Base-by-base conservation (phyloP, 495 filamentous ascomycete genomes). In the Jackrogersella multiformis region DNA sequence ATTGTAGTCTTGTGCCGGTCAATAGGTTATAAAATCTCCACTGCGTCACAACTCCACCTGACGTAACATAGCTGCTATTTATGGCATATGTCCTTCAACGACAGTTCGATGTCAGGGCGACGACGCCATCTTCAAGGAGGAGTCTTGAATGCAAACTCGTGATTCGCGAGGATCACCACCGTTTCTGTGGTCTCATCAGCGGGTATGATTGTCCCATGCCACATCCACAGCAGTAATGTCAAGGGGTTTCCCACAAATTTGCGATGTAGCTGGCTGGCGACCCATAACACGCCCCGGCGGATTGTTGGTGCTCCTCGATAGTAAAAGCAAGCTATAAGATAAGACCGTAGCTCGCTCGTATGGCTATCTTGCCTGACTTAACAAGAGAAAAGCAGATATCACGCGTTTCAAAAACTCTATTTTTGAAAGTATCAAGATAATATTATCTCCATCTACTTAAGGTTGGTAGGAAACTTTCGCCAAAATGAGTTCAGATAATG, bases 181-280 rank as follows among this genome's bases (percentile, higher is more conserved):
- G 18, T 41, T 55, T 38, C 24, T 20, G 15, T 32, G 24, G 23
- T 56, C 36, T 32, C 24, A 44, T 56, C 53, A 5, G 46, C 26
- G 38, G 53, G 38, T 42, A 56, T 30, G 53, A 44, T 42, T 41
- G n/a, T 44, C 53, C 34, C 53, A 56, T 44, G 13, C 23, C 24
- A 44, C 35, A 26, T 44, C 36, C 23, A 18, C 42, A 20, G 36
- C 7, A 21, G 24, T 26, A 44, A 32, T 9, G 36, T 7, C 15
- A 18, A 20, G 23, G 16, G 23, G 15, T 10, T n/a, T 30, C 7
- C 21, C 13, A 30, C 16, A n/a, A 44, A 44, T 44, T 34, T 16
- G 20, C 6, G 4, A 56, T 15, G 38, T 13, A 56, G 1, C 12
- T 5, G 24, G 21, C 2, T 44, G 53, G 6, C 20, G 53, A 44